phyloP scores from a whole-genome alignment of 2,329 filamentous ascomycete genomes.

The Pseudopyrenochaeta lycopersici region DNA sequence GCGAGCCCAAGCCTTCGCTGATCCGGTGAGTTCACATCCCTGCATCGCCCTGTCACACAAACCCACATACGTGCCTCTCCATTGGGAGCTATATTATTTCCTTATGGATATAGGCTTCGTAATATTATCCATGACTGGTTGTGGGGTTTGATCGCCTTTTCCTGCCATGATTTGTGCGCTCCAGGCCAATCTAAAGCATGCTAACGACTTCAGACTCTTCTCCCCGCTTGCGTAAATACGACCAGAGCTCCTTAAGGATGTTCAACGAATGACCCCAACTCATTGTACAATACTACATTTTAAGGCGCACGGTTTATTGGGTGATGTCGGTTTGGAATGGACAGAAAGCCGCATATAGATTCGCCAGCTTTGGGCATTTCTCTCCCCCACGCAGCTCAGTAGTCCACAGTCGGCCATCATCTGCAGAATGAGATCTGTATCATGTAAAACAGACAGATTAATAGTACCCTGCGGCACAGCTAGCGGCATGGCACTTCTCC shows the following conservation, averaged over 20 bases:
- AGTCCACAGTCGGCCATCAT: slow-evolving; percentile 18
- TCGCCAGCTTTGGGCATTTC: slow-evolving; percentile 9
- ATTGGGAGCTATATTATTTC: not conserved
- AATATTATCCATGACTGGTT: not conserved
- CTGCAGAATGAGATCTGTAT: slow-evolving; percentile 19
- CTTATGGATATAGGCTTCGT: not conserved
- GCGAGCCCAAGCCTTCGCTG: slow-evolving; percentile 85
- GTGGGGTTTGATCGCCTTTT: not conserved
- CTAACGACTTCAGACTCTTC: slow-evolving; percentile 46
- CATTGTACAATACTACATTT: slow-evolving; percentile 43
- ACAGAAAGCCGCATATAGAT: slow-evolving; percentile 7
- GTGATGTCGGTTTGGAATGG: slow-evolving; percentile 14
- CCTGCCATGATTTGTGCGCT: not conserved
- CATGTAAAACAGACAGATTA: slow-evolving; percentile 27
- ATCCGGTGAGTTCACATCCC: slow-evolving; percentile 65
- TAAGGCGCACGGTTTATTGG: slow-evolving; percentile 38
- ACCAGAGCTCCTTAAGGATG: slow-evolving; percentile 11
- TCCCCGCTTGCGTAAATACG: slow-evolving; percentile 47
- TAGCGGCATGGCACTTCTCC: slow-evolving; percentile 20
- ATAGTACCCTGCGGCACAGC: slow-evolving; percentile 14
- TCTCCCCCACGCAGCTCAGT: slow-evolving; percentile 27
- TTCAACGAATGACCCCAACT: slow-evolving; percentile 22
- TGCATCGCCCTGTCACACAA: not conserved
- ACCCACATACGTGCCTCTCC: not conserved
- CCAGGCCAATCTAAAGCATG: not conserved